Evolutionary conservation across 208 protist genomes (phyloP).

Genomic region (Leishmania arabica): DNA sequence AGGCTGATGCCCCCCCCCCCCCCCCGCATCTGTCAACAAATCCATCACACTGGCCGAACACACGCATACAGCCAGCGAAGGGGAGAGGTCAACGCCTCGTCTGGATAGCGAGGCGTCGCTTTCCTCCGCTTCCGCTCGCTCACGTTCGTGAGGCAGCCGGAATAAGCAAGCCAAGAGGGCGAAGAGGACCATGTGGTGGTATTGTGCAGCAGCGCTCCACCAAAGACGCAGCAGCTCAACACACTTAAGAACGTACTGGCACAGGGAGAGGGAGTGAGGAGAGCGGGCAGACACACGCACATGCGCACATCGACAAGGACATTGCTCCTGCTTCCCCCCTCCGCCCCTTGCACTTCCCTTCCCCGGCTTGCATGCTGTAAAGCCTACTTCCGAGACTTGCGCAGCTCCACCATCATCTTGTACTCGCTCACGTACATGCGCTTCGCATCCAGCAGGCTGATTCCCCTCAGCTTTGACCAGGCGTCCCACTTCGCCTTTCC

Average conservation of each 20-base stretch:
- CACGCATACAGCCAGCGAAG: too few relatives aligned
- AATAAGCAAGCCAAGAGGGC: not conserved
- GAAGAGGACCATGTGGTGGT: not conserved
- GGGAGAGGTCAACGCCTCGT: too few relatives aligned
- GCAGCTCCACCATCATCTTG: constrained; percentile 45
- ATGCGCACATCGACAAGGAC: not conserved
- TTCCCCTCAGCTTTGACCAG: constrained; percentile 87
- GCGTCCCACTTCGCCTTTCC: constrained; percentile 92
- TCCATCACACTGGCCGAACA: not conserved
- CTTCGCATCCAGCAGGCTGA: constrained; percentile 83
- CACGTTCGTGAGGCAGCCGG: not conserved
- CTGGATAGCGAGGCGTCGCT: too few relatives aligned
- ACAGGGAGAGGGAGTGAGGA: not conserved
- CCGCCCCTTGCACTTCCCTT: not conserved
- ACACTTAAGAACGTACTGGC: not conserved
- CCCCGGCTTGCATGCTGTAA: not conserved
- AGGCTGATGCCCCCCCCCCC: not conserved
- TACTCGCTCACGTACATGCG: constrained; percentile 77
- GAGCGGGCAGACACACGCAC: not conserved
- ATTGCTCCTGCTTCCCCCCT: not conserved
- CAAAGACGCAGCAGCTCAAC: not conserved
- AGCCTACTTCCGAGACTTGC: not conserved
- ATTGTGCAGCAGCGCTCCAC: not conserved
- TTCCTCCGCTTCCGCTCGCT: not conserved
- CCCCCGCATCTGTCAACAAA: not conserved